Conservation (phyloP, 2,329 filamentous ascomycete genomes). For the Hypoxylon sp. region DNA sequence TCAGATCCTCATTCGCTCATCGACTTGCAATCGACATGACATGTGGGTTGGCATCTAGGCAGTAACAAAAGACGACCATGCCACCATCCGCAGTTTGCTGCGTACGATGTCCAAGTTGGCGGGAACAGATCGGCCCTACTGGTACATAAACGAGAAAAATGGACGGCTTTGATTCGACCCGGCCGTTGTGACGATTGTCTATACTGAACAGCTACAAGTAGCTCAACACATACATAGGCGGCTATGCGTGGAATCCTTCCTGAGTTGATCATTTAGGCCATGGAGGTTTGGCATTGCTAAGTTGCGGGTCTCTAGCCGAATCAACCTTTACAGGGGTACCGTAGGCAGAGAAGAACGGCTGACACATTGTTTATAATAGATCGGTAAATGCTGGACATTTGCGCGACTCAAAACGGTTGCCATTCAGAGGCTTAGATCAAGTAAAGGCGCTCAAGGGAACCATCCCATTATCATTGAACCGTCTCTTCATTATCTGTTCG, state of each 20-base stretch:
- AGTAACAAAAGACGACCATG: constrained; percentile 9
- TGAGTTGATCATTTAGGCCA: not conserved
- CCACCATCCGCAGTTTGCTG: constrained; percentile 18
- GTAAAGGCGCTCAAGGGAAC: not conserved
- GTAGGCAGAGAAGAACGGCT: not conserved
- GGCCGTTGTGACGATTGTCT: not conserved
- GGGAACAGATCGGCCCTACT: constrained; percentile 17
- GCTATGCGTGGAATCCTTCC: constrained; percentile 17
- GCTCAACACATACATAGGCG: not conserved
- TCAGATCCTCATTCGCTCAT: constrained; percentile 24
- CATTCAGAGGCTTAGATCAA: constrained; percentile 3
- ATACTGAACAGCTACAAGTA: not conserved
- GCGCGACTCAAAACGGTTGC: not conserved
- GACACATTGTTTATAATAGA: not conserved
- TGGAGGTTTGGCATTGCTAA: not conserved
- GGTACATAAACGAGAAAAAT: constrained; percentile 3
- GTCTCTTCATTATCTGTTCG: constrained; percentile 8
- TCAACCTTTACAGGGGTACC: constrained; percentile 3
- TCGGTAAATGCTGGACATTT: not conserved
- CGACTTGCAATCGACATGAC: constrained; percentile 7
- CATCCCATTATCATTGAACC: not conserved
- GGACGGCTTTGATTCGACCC: constrained; percentile 17
- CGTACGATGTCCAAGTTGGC: constrained; percentile 2
- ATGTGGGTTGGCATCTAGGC: constrained; percentile 19
- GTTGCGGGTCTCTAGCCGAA: not conserved